Percentiles rank a stretch among this genome's conserved stretches.
Evolutionary conservation across 2,329 filamentous ascomycete species (phyloP).

Genomic region (Arthrobotrys iridis): DNA sequence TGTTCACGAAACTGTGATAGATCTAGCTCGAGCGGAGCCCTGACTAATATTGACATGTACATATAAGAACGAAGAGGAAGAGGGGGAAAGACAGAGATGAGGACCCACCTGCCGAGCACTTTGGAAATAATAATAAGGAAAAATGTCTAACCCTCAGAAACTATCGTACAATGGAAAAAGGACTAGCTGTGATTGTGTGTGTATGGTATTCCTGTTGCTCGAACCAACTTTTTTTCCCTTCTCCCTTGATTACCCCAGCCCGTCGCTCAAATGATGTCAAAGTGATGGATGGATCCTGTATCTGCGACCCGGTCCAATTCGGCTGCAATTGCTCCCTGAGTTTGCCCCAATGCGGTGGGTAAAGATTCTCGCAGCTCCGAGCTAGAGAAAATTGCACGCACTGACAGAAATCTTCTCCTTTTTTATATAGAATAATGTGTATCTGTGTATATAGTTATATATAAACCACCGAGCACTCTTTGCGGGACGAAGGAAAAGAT

Average conservation of each 20-base stretch:
- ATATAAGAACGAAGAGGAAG: neutral
- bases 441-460: too few species aligned
- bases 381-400: too few species aligned
- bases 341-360: slow-evolving; percentile 35
- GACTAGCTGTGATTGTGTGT: too few species aligned
- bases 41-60: too few species aligned
- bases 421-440: neutral
- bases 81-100: neutral
- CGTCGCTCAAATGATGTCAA: slow-evolving; percentile 49
- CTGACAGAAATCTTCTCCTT: neutral
- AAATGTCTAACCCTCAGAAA: too few species aligned
- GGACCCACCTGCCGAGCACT: slow-evolving; percentile 17
- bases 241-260: slow-evolving; percentile 16
- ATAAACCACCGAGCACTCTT: too few species aligned
- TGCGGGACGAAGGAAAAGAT: too few species aligned
- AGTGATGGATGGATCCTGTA: slow-evolving; percentile 35
- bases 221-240: neutral
- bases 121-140: too few species aligned
- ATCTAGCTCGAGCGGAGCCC: too few species aligned
- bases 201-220: neutral
- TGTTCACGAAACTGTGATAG: slow-evolving; percentile 4
- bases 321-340: slow-evolving; percentile 22
- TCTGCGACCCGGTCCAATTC: neutral
- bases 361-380: slow-evolving; percentile 38
- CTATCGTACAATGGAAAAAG: neutral